Evolutionary conservation across 129 eudicot genomes (phyloP).

Genomic region (Saussurea involucrata): DNA sequence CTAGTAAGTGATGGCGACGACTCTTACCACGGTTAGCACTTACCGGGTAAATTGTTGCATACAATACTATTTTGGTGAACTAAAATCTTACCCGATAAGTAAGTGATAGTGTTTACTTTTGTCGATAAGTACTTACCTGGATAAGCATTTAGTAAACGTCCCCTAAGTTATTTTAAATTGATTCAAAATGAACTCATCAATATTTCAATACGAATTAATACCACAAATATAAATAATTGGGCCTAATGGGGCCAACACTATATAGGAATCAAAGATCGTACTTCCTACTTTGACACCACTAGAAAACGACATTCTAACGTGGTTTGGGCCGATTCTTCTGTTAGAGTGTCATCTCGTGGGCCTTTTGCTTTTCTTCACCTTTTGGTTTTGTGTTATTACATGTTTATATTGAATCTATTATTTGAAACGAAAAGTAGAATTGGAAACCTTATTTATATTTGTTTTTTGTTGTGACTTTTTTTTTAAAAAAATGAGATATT

Average conservation of each 20-base stretch:
- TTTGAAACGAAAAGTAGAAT: not conserved
- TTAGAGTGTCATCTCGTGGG: conserved; percentile 12
- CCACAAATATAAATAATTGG: conserved; percentile 1
- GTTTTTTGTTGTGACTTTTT: not conserved
- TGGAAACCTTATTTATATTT: not conserved
- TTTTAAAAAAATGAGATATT: too few relatives aligned
- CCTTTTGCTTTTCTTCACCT: not conserved
- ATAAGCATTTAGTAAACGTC: too few relatives aligned
- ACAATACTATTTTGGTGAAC: too few relatives aligned
- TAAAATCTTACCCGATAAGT: too few relatives aligned
- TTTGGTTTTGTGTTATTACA: not conserved
- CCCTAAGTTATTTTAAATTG: not conserved
- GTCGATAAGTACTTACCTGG: too few relatives aligned
- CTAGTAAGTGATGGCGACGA: too few relatives aligned
- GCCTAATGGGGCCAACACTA: not conserved
- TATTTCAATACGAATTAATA: not conserved
- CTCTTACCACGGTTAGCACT: too few relatives aligned
- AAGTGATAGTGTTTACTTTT: too few relatives aligned
- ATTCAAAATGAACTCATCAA: not conserved
- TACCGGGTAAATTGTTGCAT: too few relatives aligned
- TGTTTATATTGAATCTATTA: not conserved
- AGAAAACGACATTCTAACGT: conserved; percentile 28
- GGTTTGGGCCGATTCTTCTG: conserved; percentile 23
- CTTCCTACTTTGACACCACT: conserved; percentile 12
- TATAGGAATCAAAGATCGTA: conserved; percentile 5